Evolutionary conservation across 169 alveolate genomes (phyloP).

Genomic region (Nephromyces sp.): DNA sequence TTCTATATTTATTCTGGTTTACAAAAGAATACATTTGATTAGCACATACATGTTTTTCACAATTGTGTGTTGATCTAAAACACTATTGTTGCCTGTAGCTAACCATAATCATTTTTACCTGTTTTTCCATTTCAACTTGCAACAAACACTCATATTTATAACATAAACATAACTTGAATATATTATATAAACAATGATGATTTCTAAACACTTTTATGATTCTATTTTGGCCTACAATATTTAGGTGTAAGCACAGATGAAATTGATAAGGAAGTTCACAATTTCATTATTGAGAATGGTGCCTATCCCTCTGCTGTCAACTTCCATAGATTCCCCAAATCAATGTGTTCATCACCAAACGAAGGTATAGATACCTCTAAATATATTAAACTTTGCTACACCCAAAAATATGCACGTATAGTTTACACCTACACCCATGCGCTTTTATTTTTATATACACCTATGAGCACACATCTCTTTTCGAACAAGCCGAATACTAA

Average conservation of each 20-base stretch:
- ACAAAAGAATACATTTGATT: too few species aligned
- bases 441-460: neutral
- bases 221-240: too few species aligned
- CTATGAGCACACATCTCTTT: neutral
- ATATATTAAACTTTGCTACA: neutral
- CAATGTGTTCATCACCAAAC: conserved; percentile 64
- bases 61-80: too few species aligned
- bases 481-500: too few species aligned
- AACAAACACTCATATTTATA: too few species aligned
- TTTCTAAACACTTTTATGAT: neutral
- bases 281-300: conserved; percentile 77
- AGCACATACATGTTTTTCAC: too few species aligned
- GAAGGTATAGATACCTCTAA: conserved; percentile 11
- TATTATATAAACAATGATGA: neutral
- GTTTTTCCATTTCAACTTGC: too few species aligned
- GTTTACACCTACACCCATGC: neutral
- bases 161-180: too few species aligned
- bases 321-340: conserved; percentile 89
- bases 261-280: conserved; percentile 86
- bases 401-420: neutral
- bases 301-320: conserved; percentile 98
- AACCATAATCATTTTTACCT: too few species aligned
- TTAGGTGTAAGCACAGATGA: conserved; percentile 93
- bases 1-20: too few species aligned
- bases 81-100: too few species aligned